phyloP scores from a whole-genome alignment of 116 monocot species.

The Zostera marina region DNA sequence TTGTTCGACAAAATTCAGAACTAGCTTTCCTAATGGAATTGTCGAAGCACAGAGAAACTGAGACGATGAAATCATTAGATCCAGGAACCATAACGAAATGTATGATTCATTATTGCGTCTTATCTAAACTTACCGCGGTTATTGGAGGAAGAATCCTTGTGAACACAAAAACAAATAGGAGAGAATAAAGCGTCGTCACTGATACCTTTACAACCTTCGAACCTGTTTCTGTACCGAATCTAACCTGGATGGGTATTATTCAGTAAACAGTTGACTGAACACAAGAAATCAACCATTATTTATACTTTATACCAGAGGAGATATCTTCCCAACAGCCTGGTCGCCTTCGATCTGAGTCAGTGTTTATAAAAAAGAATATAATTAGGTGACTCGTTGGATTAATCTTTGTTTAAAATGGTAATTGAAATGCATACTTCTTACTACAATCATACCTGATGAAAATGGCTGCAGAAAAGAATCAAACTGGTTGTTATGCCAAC shows the following conservation, averaged over 20 bases:
- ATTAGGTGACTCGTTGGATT: not conserved
- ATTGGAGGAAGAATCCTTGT: constrained; percentile 53
- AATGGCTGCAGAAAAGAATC: constrained; percentile 99
- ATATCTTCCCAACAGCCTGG: constrained; percentile 73
- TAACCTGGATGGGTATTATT: constrained; percentile 22
- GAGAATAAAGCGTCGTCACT: constrained; percentile 34
- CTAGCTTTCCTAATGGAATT: constrained; percentile 48
- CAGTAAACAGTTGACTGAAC: constrained; percentile 2
- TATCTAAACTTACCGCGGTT: constrained; percentile 36
- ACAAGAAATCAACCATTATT: not conserved
- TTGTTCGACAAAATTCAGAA: constrained; percentile 44
- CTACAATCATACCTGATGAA: constrained; percentile 57
- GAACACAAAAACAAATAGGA: constrained; percentile 32
- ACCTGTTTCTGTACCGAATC: constrained; percentile 51
- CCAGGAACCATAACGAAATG: no score
- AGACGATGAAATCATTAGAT: not conserved
- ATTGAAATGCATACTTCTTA: no score
- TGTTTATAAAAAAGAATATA: not conserved
- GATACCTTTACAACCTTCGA: constrained; percentile 49
- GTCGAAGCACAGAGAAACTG: constrained; percentile 57
- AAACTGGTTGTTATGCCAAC: constrained; percentile 86
- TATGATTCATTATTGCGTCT: no score
- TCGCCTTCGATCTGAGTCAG: constrained; percentile 75
- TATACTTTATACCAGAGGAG: constrained; percentile 62
- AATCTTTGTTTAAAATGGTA: not conserved